Evolutionary conservation across 768 basidiomycete species (phyloP).

Genomic region (Leccinum fibrillosum): DNA sequence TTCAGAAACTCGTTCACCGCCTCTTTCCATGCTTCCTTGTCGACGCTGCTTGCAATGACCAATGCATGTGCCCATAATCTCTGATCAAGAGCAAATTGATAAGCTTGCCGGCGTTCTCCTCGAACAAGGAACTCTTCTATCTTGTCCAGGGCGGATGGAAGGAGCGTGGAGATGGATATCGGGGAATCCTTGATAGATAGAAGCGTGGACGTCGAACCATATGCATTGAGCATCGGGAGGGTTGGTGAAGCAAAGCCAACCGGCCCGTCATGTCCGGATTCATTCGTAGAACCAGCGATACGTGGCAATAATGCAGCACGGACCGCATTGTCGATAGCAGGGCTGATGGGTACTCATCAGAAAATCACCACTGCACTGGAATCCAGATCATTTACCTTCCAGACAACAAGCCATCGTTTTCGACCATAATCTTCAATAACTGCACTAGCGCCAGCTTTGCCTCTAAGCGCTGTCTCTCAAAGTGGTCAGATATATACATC

Average conservation of each 20-base stretch:
- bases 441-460: slow-evolving; percentile 73
- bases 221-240: slow-evolving; percentile 25
- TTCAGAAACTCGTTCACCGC: slow-evolving; percentile 82
- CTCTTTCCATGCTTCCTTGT: slow-evolving; percentile 92
- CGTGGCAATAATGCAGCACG: slow-evolving; percentile 69
- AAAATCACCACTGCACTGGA: not conserved
- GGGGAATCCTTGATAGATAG: slow-evolving; percentile 44
- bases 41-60: slow-evolving; percentile 88
- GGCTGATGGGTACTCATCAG: slow-evolving; percentile 36
- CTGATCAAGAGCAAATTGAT: slow-evolving; percentile 83
- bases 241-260: slow-evolving; percentile 23
- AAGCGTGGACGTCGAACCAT: slow-evolving; percentile 13
- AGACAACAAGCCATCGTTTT: slow-evolving; percentile 83
- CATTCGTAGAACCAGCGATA: slow-evolving; percentile 32
- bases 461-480: slow-evolving; percentile 61
- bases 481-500: slow-evolving; percentile 58
- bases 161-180: slow-evolving; percentile 57
- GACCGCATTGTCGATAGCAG: slow-evolving; percentile 70
- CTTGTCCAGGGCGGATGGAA: slow-evolving; percentile 64
- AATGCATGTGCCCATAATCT: slow-evolving; percentile 95
- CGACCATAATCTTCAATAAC: slow-evolving; percentile 75
- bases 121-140: slow-evolving; percentile 77
- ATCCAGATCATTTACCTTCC: slow-evolving; percentile 58
- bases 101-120: slow-evolving; percentile 85
- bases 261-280: slow-evolving; percentile 21